Conservation (phyloP, 108 stramenopile genomes). For the Nannochloropsis gaditana region DNA sequence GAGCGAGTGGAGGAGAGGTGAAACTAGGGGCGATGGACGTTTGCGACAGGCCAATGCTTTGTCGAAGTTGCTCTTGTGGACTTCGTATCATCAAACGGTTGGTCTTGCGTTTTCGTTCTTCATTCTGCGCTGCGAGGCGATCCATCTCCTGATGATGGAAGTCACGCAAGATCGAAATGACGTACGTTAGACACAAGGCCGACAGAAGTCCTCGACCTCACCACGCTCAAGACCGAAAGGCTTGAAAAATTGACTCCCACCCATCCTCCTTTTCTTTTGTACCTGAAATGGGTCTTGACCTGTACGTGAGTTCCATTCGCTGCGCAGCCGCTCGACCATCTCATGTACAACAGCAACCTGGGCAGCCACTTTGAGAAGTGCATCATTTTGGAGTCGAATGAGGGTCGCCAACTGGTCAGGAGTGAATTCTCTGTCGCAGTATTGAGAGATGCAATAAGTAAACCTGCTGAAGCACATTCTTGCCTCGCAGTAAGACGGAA, state of each 20-base stretch:
- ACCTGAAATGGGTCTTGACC: conserved; percentile 12
- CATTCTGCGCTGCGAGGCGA: not conserved
- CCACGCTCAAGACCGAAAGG: too few relatives aligned
- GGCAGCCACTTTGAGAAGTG: not conserved
- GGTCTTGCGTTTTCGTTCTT: conserved; percentile 16
- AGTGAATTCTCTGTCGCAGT: not conserved
- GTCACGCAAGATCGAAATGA: not conserved
- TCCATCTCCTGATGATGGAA: not conserved
- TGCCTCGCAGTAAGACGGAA: too few relatives aligned
- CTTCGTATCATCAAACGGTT: not conserved
- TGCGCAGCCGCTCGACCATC: conserved; percentile 1
- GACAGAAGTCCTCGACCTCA: too few relatives aligned
- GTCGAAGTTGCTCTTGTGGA: not conserved
- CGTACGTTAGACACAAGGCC: not conserved
- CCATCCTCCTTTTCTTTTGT: not conserved
- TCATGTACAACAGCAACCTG: not conserved
- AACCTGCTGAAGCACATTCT: too few relatives aligned
- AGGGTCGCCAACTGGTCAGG: conserved; percentile 16
- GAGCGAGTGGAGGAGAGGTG: not conserved
- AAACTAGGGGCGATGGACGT: not conserved
- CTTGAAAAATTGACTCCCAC: too few relatives aligned
- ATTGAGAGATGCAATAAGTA: too few relatives aligned
- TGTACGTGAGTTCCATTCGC: not conserved
- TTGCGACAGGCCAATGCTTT: not conserved
- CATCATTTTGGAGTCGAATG: conserved; percentile 5